Conservation (phyloP, 2,329 filamentous ascomycete species). For the Didymella glomerata region DNA sequence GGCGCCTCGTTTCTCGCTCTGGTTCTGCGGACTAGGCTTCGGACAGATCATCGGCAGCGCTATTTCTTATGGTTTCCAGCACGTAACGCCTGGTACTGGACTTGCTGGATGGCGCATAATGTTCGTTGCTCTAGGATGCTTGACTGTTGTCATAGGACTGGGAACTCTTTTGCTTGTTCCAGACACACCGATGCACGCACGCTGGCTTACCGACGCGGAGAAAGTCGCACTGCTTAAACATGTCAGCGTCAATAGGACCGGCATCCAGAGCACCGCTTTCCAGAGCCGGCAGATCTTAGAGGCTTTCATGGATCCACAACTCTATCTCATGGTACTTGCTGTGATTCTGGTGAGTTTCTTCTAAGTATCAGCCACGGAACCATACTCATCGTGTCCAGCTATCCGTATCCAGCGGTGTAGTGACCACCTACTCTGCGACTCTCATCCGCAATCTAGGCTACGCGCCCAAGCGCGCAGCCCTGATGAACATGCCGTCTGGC, state of each 20-base stretch:
- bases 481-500: conserved; percentile 35
- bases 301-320: conserved; percentile 62
- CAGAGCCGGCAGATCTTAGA: conserved; percentile 69
- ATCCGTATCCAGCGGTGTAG: conserved; percentile 27
- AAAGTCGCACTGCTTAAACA: conserved; percentile 66
- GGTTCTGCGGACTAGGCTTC: conserved; percentile 65
- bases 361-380: not conserved
- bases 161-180: conserved; percentile 49
- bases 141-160: conserved; percentile 26
- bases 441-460: conserved; percentile 33
- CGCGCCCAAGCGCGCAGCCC: conserved; percentile 25
- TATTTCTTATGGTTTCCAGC: conserved; percentile 36
- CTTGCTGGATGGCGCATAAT: conserved; percentile 31
- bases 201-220: conserved; percentile 45
- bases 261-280: conserved; percentile 72
- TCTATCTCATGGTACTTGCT: conserved; percentile 54
- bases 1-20: conserved; percentile 66
- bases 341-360: conserved; percentile 19
- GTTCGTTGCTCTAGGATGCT: conserved; percentile 30
- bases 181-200: conserved; percentile 54
- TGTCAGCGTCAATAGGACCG: conserved; percentile 75
- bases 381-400: conserved; percentile 6
- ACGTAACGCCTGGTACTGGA: conserved; percentile 15
- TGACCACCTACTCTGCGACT: conserved; percentile 34
- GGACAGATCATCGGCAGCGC: conserved; percentile 28